Conservation (phyloP, 306 rosid genomes). For the Hylodesmum podocarpum region DNA sequence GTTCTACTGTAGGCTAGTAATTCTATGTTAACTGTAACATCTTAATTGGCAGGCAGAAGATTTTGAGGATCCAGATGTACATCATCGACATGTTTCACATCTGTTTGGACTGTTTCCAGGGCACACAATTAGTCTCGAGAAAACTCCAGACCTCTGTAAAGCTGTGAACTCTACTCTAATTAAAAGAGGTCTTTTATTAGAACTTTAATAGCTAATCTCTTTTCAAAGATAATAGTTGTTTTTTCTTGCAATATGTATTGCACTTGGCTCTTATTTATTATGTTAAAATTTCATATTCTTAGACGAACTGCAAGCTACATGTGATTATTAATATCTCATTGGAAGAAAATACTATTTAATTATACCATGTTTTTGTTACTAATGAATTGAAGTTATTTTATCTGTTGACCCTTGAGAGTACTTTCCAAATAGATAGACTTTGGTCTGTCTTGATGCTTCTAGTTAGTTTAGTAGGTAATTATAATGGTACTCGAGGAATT, state of each 20-base stretch:
- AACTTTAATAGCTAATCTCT: slow-evolving; percentile 18
- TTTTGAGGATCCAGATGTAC: slow-evolving; percentile 76
- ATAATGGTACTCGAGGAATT: background rate
- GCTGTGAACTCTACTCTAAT: slow-evolving; percentile 63
- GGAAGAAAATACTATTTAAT: background rate
- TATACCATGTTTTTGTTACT: background rate
- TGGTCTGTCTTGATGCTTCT: background rate
- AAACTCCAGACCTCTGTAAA: slow-evolving; percentile 77
- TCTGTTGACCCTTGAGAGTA: background rate
- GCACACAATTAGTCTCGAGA: slow-evolving; percentile 68
- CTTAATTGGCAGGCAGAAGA: slow-evolving; percentile 66
- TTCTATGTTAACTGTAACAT: slow-evolving; percentile 14
- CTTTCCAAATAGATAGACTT: background rate
- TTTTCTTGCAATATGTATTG: background rate
- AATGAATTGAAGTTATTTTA: background rate
- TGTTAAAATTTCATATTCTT: background rate
- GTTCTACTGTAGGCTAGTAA: slow-evolving; percentile 6
- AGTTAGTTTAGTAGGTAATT: slow-evolving; percentile 3
- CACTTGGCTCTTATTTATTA: background rate
- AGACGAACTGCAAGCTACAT: background rate
- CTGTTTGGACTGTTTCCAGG: slow-evolving; percentile 93
- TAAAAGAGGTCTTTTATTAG: slow-evolving; percentile 72
- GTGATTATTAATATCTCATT: background rate
- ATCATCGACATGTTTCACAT: slow-evolving; percentile 86
- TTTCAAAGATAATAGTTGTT: slow-evolving; percentile 14